Evolutionary conservation across 139 green algal genomes (phyloP).

Genomic region (Micractinium conductrix): DNA sequence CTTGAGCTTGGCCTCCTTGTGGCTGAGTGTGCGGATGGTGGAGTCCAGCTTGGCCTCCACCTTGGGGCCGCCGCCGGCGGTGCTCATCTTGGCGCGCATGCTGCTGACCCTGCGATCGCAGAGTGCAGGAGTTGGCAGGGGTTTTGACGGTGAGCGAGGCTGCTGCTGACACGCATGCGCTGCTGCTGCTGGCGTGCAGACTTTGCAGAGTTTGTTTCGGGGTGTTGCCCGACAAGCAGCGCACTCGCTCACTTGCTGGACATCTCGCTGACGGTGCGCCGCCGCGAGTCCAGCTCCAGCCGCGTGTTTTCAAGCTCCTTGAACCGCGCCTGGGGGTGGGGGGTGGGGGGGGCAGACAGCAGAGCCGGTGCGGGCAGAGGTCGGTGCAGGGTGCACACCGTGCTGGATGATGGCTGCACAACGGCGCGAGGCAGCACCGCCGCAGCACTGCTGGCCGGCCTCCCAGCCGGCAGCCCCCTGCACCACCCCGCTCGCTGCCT

Average conservation of each 20-base stretch:
- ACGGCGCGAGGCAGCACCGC: too few relatives aligned
- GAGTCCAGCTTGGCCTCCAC: conserved; percentile 11
- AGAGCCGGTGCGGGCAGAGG: background rate
- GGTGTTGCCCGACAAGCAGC: too few relatives aligned
- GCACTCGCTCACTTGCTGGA: conserved; percentile 10
- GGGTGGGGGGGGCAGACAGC: background rate
- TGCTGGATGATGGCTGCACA: too few relatives aligned
- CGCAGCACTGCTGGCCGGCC: too few relatives aligned
- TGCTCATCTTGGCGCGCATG: conserved; percentile 26
- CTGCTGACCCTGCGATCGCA: conserved; percentile 8
- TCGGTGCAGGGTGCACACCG: too few relatives aligned
- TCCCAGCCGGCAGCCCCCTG: too few relatives aligned
- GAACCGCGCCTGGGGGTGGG: conserved; percentile 47
- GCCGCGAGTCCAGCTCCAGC: conserved; percentile 81
- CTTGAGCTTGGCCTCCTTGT: conserved; percentile 81
- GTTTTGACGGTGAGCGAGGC: too few relatives aligned
- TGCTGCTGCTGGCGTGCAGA: too few relatives aligned
- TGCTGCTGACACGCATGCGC: too few relatives aligned
- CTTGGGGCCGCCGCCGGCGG: conserved; percentile 56
- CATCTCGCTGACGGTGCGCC: conserved; percentile 63
- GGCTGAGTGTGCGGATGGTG: conserved; percentile 55
- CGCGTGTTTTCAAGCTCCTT: conserved; percentile 72
- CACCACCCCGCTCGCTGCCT: too few relatives aligned
- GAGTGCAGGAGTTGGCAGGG: too few relatives aligned
- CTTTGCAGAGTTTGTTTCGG: too few relatives aligned